phyloP scores from a whole-genome alignment of 2,329 filamentous ascomycete genomes.

The Paecilomyces fulvus region DNA sequence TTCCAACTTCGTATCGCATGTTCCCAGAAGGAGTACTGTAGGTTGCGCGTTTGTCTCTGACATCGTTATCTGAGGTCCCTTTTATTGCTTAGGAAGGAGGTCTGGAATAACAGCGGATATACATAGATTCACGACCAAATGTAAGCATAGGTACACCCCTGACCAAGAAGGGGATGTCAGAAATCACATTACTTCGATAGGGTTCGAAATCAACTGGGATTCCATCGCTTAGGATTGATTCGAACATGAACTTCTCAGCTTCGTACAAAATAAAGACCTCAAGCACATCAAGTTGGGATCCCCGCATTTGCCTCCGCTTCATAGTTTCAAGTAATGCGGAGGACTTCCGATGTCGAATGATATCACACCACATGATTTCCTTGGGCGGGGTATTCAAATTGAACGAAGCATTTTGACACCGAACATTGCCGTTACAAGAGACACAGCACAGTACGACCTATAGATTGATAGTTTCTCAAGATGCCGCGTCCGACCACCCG shows the following conservation, averaged over 20 bases:
- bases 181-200: not conserved
- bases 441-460: not conserved
- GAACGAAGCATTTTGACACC: not conserved
- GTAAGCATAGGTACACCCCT: too few species aligned
- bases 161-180: too few species aligned
- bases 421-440: not conserved
- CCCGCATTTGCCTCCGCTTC: not conserved
- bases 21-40: conserved; percentile 45
- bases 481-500: conserved; percentile 54
- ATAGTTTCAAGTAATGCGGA: not conserved
- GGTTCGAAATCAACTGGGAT: not conserved
- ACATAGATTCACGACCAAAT: too few species aligned
- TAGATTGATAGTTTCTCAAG: not conserved
- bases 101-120: not conserved
- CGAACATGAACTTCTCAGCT: not conserved
- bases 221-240: not conserved
- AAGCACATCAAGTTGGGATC: not conserved
- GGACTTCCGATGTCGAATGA: not conserved
- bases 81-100: not conserved
- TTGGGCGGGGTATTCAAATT: not conserved
- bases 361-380: not conserved
- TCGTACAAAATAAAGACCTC: not conserved
- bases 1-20: conserved; percentile 56
- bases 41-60: not conserved
- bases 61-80: not conserved